Evolutionary conservation across 2,329 filamentous ascomycete species (phyloP), one percentile per base, ranked within the genome.

Genomic region (Ceratocystis variospora): DNA sequence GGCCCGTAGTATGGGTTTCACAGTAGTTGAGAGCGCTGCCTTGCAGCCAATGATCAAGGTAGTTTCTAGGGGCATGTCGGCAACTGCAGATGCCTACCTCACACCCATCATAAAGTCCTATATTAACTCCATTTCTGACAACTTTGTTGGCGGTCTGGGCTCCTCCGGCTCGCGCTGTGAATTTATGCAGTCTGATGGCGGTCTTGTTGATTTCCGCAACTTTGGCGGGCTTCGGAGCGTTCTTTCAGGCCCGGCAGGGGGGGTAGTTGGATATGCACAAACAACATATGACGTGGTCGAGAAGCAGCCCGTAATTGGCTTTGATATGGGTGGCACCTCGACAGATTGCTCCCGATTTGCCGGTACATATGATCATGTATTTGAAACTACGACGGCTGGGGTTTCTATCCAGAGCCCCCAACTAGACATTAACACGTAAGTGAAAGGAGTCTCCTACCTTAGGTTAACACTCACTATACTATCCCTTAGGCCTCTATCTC

Each of bases 321-420:
- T 96, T 72, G 92, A 96, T 71, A 96, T 96, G 92, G 78, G 69
- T 46, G 69, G 69, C 10, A 96, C 92, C 0, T 92, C 87, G 67
- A 96, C 92, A 0, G 92, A 96, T 74, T 90, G 96, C 8, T 95
- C 89, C 44, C 81, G 92, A 62, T 96, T 93, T 71, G 89, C 88
- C 5, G 92, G 92, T 17, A 81, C 89, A 65, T 93, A 96, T 71
- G 92, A 96, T 71, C 92, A 96, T 72, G 90, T 96, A 0, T 96
- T 96, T 70, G 92, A 96, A 75, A 96, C 91, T 0, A 96, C 90
- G 0, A 96, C 90, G 0, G 92, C 92, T 0, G 92, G 92, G n/a
- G 89, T 96, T 0, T 93, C 91, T 0, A 94, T 96, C 33, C 91
- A 96, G 72, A 92, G 89, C 0, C 92, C 92, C 0, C 91, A 96